Evolutionary conservation across 2,329 filamentous ascomycete species (phyloP).

Genomic region (Hymenoscyphus fraxineus): DNA sequence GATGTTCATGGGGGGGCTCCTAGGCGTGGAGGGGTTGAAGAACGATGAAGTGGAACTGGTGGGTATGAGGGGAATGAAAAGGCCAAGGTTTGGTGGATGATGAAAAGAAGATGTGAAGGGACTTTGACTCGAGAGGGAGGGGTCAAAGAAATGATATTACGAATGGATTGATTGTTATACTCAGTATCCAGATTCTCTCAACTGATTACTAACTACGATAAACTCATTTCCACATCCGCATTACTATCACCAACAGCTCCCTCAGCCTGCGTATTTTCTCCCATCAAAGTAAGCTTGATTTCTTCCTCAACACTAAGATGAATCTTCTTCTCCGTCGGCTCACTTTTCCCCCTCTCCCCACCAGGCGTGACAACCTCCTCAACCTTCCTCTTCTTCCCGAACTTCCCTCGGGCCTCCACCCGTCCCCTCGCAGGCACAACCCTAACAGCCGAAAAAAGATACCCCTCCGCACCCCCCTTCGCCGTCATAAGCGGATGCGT

Average conservation of each 20-base stretch:
- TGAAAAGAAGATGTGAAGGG: too few species aligned
- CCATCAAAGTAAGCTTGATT: conserved; percentile 4
- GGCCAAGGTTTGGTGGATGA: neutral
- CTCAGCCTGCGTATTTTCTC: conserved; percentile 10
- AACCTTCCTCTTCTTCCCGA: conserved; percentile 35
- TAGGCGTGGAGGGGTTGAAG: neutral
- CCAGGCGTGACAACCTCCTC: conserved; percentile 1
- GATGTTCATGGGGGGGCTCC: neutral
- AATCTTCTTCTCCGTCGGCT: neutral
- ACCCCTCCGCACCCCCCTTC: conserved; percentile 83
- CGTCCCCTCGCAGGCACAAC: conserved; percentile 76
- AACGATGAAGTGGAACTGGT: neutral
- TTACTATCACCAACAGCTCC: neutral
- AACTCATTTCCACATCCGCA: conserved; percentile 3
- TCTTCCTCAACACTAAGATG: neutral
- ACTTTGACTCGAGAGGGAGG: neutral
- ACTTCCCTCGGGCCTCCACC: conserved; percentile 79
- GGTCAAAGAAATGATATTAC: neutral
- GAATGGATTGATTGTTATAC: neutral
- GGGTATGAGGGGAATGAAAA: neutral
- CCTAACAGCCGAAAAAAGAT: conserved; percentile 77
- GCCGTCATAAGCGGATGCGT: conserved; percentile 95
- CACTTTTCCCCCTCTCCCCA: neutral
- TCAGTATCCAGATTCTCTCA: neutral
- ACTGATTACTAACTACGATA: neutral